Evolutionary conservation across 2,329 filamentous ascomycete species (phyloP), one percentile per base, ranked within the genome.

Genomic region (Aureobasidium musti): DNA sequence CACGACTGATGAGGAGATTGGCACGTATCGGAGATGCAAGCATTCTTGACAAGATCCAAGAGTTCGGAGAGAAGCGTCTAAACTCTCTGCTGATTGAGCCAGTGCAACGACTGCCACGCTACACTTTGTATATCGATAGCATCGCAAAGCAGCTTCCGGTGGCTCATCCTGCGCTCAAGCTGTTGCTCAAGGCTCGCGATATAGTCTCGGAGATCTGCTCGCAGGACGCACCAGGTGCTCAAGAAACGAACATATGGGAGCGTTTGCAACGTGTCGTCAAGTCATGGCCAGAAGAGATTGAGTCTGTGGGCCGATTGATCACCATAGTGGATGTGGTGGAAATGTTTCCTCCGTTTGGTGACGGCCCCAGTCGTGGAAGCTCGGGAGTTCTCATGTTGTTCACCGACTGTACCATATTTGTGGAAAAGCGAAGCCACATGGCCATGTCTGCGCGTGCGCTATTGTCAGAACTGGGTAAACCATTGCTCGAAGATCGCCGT

Each of bases 151-250:
- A 90, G 68, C 84, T 98, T 21, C 93, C 94, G 5, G 86, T 93
- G 60, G 88, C 90, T 10, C 93, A 98, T 75, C 91, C 92, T 2
- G 93, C 93, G 0, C 83, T 97, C 63, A 89, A 90, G 71, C 84
- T 85, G 2, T 89, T 99, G 79, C 85, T 97, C 49, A 93, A 92
- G 75, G 93, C 95, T 0, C 86, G 94, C 70, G 95, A 98, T 76
- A 91, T 97, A 63, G 92, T 99, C 71, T 92, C 93, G 23, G 95
- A 96, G 64, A 99, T 99, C 50, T 99, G 95, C 78, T 96, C 94
- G 19, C 89, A 97, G 79, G 94, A 97, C 72, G 84, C 90, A 80
- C 75, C 90, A 73, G 73, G 82, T 77, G 79, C 82, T 3, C 89
- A 91, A 73, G 90, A 92, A 71, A 87, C 88, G 11, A 90, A 91